Conservation (phyloP, 2,329 filamentous ascomycete species). For the Tympanopsis confertula region DNA sequence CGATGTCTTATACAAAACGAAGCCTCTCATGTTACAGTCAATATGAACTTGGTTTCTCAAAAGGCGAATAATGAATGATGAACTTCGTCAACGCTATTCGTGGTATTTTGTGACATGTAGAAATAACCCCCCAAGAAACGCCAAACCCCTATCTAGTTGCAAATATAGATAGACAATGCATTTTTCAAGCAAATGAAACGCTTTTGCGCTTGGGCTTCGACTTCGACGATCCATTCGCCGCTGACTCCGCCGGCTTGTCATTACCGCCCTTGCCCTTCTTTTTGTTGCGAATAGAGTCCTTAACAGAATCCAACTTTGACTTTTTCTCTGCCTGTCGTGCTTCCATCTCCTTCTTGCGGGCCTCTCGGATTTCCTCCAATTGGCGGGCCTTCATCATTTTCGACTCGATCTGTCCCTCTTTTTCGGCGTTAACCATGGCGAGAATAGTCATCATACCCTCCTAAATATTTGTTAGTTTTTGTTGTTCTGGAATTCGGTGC, state of each 20-base stretch:
- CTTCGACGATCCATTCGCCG: constrained; percentile 38
- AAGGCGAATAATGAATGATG: no score
- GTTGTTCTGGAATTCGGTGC: background rate
- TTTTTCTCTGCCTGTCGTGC: constrained; percentile 68
- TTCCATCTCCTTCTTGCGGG: constrained; percentile 71
- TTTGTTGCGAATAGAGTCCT: constrained; percentile 70
- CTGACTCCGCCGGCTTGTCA: constrained; percentile 27
- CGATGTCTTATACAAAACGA: no score
- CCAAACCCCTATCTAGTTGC: background rate
- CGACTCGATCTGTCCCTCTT: constrained; percentile 92
- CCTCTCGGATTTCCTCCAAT: constrained; percentile 91
- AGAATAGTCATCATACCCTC: constrained; percentile 95
- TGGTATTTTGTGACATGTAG: no score
- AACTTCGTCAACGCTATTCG: no score
- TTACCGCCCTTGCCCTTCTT: constrained; percentile 40
- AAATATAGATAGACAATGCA: constrained; percentile 1
- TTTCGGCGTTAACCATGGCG: constrained; percentile 88
- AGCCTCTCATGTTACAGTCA: no score
- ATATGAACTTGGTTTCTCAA: no score
- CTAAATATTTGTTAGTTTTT: constrained; percentile 23
- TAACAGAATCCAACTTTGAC: constrained; percentile 54
- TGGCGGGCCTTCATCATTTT: constrained; percentile 95
- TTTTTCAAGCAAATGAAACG: constrained; percentile 66
- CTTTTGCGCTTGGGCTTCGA: constrained; percentile 60
- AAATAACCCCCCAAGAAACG: no score